Base-by-base conservation (phyloP, 148 eudicot species). In the Dysphania ambrosioides region DNA sequence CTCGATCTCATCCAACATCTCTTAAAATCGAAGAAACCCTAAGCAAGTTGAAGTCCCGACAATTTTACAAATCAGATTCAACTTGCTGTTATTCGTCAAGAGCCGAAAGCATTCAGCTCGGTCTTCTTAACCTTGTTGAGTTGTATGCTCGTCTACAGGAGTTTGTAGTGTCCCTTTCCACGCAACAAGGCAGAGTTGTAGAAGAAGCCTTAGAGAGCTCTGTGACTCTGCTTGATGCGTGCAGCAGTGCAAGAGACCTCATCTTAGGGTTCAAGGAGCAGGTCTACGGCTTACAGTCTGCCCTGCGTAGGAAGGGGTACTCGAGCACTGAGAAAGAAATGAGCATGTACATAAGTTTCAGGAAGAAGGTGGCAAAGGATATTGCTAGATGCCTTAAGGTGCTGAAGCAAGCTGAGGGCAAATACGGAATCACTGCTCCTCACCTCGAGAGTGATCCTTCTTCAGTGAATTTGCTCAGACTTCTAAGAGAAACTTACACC, bases 161-260 rank as follows among this genome's bases (percentile, higher is more conserved):
- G 9, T 83, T 92, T 31, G 24, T 86, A 10, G 77, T 67, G 0
- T 83, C 85, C 12, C 72, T 83, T n/a, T 64, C 66, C 42, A 70
- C 82, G 26, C 84, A 81, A n/a, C 72, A 78, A 29, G 88, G 81
- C 47, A 60, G 66, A 9, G 12, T 85, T 23, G 70, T 86, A 0
- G 89, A 85, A 72, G 87, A 81, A 24, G 85, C 91, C n/a, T 78
- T 91, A 0, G 87, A 85, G 13, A 71, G 77, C 12, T 92, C 94
- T 6, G 76, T 86, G 12, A 61, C 72, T 16, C 57, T 89, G 44
- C 79, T 88, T 0, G 92, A 89, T 70, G 56, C 85, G 0, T 82
- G 91, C 68, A 71, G 75, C 67, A 13, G 34, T 23, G 80, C 78
- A 1, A 75, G 81, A 26, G 89, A 89, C 70, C 58, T 86, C 3